Evolutionary conservation across 2,329 filamentous ascomycete genomes (phyloP).

Genomic region (Exutisphaerella laricina): DNA sequence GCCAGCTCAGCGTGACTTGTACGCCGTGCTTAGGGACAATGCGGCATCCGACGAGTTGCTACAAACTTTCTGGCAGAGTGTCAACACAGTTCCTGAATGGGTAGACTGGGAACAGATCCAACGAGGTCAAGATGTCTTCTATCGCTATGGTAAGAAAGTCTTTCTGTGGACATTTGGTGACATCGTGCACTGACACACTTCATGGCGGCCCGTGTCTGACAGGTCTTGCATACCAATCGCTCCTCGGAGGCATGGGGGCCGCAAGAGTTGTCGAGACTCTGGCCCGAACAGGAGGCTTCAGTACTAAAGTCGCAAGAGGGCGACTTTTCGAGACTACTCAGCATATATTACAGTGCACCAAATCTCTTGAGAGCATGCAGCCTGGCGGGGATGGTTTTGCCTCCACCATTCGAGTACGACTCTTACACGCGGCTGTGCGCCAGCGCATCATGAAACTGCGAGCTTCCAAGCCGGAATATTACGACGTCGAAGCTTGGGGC

Average conservation of each 20-base stretch:
- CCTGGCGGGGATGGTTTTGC: conserved; percentile 62
- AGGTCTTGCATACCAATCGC: conserved; percentile 57
- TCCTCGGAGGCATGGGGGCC: conserved; percentile 68
- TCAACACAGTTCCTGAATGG: conserved; percentile 67
- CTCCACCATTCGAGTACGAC: conserved; percentile 61
- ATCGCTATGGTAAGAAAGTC: too few species aligned
- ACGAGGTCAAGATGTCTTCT: conserved; percentile 70
- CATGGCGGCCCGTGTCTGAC: conserved; percentile 62
- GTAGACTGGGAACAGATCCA: conserved; percentile 72
- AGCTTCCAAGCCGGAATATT: conserved; percentile 55
- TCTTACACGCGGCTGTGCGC: conserved; percentile 64
- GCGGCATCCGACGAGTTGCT: conserved; percentile 52
- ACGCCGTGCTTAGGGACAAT: conserved; percentile 56
- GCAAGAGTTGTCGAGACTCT: conserved; percentile 68
- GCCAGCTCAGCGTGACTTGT: conserved; percentile 52
- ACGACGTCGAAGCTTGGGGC: conserved; percentile 53
- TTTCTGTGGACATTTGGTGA: too few species aligned
- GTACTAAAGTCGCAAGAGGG: conserved; percentile 58
- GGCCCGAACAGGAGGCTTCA: conserved; percentile 68
- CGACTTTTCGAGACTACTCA: conserved; percentile 69
- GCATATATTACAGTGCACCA: conserved; percentile 66
- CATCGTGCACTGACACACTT: too few species aligned
- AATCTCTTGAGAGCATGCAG: conserved; percentile 58
- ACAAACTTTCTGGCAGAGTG: conserved; percentile 57
- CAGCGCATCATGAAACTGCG: conserved; percentile 58